phyloP scores from a whole-genome alignment of 2,329 filamentous ascomycete species.

The Fusarium sp. region DNA sequence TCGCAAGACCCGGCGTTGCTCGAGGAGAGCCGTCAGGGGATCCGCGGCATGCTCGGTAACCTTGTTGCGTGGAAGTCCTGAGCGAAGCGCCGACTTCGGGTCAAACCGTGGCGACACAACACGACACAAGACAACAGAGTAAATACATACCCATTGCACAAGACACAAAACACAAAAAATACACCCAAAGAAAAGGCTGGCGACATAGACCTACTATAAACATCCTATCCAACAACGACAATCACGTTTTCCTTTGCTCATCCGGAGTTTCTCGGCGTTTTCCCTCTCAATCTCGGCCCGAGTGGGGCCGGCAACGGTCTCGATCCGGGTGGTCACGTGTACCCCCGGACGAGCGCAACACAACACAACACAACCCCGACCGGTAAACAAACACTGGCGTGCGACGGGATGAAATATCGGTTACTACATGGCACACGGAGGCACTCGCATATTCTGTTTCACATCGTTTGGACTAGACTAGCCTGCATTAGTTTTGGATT shows the following conservation, averaged over 20 bases:
- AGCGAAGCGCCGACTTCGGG: conserved; percentile 36
- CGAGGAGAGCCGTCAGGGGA: conserved; percentile 31
- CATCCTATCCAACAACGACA: conserved; percentile 1
- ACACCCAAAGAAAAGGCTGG: not conserved
- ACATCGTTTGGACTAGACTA: conserved; percentile 25
- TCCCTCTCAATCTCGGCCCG: conserved; percentile 13
- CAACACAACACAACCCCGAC: conserved; percentile 20
- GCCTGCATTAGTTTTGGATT: conserved; percentile 21
- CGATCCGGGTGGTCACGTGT: conserved; percentile 35
- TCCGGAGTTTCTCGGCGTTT: conserved; percentile 36
- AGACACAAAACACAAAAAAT: not conserved
- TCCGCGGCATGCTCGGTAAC: conserved; percentile 26
- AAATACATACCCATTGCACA: not conserved
- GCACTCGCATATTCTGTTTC: not conserved
- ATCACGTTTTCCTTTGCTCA: conserved; percentile 10
- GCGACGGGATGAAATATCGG: not conserved
- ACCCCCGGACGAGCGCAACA: conserved; percentile 14
- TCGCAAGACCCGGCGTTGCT: conserved; percentile 22
- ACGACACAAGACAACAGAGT: conserved; percentile 9
- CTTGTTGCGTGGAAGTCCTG: conserved; percentile 37
- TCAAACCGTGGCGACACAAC: conserved; percentile 10
- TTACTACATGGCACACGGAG: conserved; percentile 2
- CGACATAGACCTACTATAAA: not conserved
- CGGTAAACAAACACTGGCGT: not conserved
- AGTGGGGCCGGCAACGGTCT: conserved; percentile 34